phyloP scores from a whole-genome alignment of 2,329 filamentous ascomycete species.

The Stachybotrys echinatus region DNA sequence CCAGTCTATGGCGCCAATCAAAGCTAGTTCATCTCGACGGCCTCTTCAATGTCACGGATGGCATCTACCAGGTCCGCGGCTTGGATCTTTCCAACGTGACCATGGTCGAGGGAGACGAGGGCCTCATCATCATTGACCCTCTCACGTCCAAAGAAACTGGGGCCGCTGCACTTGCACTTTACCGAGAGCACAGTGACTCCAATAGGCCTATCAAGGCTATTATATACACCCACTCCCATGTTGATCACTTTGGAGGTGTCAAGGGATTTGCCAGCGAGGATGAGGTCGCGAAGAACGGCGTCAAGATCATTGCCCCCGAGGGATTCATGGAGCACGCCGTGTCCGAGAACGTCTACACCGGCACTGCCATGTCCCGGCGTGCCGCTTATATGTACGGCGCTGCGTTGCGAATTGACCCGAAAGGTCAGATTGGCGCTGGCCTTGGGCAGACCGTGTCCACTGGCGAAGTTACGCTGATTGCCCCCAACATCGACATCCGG shows the following conservation, averaged over 20 bases:
- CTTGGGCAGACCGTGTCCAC: conserved; percentile 25
- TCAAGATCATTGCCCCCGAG: conserved; percentile 25
- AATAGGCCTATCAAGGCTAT: conserved; percentile 21
- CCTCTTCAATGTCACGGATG: conserved; percentile 17
- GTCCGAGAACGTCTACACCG: conserved; percentile 32
- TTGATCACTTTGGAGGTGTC: conserved; percentile 28
- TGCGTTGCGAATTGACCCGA: conserved; percentile 17
- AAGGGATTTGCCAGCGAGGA: not conserved
- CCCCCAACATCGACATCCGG: conserved; percentile 25
- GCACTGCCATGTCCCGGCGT: conserved; percentile 31
- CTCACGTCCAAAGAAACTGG: conserved; percentile 27
- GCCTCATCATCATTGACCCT: conserved; percentile 32
- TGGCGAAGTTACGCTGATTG: conserved; percentile 24
- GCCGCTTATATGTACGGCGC: conserved; percentile 34
- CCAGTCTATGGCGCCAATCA: conserved; percentile 6
- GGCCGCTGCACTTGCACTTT: conserved; percentile 24
- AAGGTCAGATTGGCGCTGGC: conserved; percentile 30
- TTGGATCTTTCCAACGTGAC: conserved; percentile 36
- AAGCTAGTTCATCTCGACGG: conserved; percentile 2
- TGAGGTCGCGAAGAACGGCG: conserved; percentile 7
- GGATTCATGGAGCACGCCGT: conserved; percentile 31
- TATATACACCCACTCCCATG: conserved; percentile 36
- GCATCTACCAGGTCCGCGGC: conserved; percentile 34
- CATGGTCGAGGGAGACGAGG: conserved; percentile 27
- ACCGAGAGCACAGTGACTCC: conserved; percentile 18